Evolutionary conservation across 495 filamentous ascomycete species (phyloP).

Genomic region (Hyaloscypha bicolor): DNA sequence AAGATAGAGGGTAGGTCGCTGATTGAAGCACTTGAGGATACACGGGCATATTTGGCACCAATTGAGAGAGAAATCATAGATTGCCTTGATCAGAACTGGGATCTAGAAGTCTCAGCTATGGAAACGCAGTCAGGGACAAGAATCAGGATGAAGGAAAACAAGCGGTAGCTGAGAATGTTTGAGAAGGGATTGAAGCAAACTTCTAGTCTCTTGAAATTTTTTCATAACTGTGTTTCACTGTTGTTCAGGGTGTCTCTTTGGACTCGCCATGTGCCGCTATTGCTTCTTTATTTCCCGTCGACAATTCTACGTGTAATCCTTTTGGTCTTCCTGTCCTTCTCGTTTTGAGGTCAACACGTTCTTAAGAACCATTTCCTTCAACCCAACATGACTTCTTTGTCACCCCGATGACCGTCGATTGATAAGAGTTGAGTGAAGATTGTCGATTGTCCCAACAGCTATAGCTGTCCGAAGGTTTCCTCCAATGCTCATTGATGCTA

Average conservation of each 20-base stretch:
- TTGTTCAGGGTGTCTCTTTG: no score
- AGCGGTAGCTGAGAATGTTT: neutral
- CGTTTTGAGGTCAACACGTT: no score
- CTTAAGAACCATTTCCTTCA: no score
- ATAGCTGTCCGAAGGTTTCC: neutral
- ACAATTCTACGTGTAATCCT: no score
- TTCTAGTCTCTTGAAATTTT: neutral
- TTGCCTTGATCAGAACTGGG: slow-evolving; percentile 40
- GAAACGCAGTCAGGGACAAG: slow-evolving; percentile 41
- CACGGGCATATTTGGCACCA: neutral
- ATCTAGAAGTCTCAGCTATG: slow-evolving; percentile 44
- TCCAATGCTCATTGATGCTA: neutral
- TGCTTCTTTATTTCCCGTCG: no score
- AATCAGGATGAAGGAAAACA: slow-evolving; percentile 17
- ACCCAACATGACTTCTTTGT: no score
- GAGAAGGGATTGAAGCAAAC: neutral
- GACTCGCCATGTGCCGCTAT: no score
- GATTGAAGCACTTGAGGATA: slow-evolving; percentile 1
- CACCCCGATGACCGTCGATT: no score
- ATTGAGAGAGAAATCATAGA: slow-evolving; percentile 1
- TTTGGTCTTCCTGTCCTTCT: no score
- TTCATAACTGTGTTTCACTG: neutral
- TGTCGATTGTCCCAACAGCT: neutral
- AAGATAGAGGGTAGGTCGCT: slow-evolving; percentile 5
- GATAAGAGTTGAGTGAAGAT: neutral